Evolutionary conservation across 2,329 filamentous ascomycete species (phyloP).

Genomic region (Fusarium sp.): DNA sequence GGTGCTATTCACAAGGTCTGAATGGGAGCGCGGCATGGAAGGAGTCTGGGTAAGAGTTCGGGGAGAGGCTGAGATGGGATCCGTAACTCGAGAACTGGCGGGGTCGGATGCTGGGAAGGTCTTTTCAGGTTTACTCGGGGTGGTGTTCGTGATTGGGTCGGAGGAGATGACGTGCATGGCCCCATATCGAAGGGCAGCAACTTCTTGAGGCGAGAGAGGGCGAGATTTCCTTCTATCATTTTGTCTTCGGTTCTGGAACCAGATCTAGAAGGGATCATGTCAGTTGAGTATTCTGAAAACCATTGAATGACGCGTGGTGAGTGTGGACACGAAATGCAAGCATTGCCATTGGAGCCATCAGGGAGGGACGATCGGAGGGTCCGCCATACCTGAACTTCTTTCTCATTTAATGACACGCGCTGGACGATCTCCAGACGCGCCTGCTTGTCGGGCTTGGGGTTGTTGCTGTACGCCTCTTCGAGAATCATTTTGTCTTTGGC

Average conservation of each 20-base stretch:
- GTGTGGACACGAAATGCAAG: neutral
- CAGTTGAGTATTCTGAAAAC: conserved; percentile 24
- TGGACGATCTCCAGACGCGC: conserved; percentile 86
- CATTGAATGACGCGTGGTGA: conserved; percentile 29
- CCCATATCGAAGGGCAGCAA: conserved; percentile 70
- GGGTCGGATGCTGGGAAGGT: conserved; percentile 45
- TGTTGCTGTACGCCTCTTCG: conserved; percentile 85
- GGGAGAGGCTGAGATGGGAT: conserved; percentile 42
- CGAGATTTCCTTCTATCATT: conserved; percentile 91
- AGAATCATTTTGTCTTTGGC: conserved; percentile 90
- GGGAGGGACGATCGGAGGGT: conserved; percentile 3
- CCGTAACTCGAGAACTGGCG: conserved; percentile 39
- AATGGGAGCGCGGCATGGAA: conserved; percentile 41
- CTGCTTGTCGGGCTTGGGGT: conserved; percentile 92
- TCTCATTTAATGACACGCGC: conserved; percentile 90
- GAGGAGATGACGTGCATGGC: conserved; percentile 65
- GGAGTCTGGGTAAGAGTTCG: conserved; percentile 42
- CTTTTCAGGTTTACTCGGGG: conserved; percentile 44
- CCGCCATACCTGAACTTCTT: conserved; percentile 88
- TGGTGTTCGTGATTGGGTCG: conserved; percentile 52
- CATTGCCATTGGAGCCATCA: neutral
- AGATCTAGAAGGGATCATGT: conserved; percentile 74
- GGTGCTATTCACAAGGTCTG: conserved; percentile 42
- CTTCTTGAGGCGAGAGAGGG: conserved; percentile 82
- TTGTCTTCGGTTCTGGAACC: conserved; percentile 96